A percentile compares a stretch with the other conserved stretches of the same genome.
phyloP scores from a whole-genome alignment of 257 asterid species.

The Capsicum rhomboideum region DNA sequence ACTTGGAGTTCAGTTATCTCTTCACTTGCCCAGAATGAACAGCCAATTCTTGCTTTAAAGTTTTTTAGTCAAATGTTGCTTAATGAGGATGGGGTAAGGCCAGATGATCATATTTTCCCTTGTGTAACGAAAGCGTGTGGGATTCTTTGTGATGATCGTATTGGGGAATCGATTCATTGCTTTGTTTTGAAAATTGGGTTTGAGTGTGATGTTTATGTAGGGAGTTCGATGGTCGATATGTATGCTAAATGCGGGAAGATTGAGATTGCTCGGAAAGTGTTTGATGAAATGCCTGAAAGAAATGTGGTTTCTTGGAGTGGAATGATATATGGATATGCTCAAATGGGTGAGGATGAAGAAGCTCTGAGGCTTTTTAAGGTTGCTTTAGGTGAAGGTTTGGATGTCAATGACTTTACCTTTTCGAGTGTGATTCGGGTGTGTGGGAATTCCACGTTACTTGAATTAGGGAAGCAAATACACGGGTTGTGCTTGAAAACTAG shows the following conservation, averaged over 20 bases:
- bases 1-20: slow-evolving; percentile 84
- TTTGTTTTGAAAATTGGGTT: slow-evolving; percentile 43
- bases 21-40: slow-evolving; percentile 58
- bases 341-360: slow-evolving; percentile 60
- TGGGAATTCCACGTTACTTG: slow-evolving; percentile 62
- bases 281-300: slow-evolving; percentile 74
- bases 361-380: slow-evolving; percentile 61
- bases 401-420: slow-evolving; percentile 74
- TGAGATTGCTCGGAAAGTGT: slow-evolving; percentile 54
- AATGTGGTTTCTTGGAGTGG: slow-evolving; percentile 92
- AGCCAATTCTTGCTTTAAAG: slow-evolving; percentile 45
- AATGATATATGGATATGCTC: slow-evolving; percentile 74
- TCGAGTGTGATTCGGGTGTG: slow-evolving; percentile 77
- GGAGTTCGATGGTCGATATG: slow-evolving; percentile 76
- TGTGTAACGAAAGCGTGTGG: slow-evolving; percentile 59
- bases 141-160: slow-evolving; percentile 12
- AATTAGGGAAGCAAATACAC: slow-evolving; percentile 78
- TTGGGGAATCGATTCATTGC: slow-evolving; percentile 62
- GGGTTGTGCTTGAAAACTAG: slow-evolving; percentile 56
- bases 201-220: slow-evolving; percentile 53
- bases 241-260: slow-evolving; percentile 64
- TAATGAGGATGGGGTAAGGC: slow-evolving; percentile 17
- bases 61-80: slow-evolving; percentile 43
- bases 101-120: slow-evolving; percentile 59
- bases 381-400: slow-evolving; percentile 44